These are phyloP conservation scores for Uromyces viciae-fabae DNA, from an alignment of 1,284 basidiomycete genomes.

Conservation along the genomic window DNA sequence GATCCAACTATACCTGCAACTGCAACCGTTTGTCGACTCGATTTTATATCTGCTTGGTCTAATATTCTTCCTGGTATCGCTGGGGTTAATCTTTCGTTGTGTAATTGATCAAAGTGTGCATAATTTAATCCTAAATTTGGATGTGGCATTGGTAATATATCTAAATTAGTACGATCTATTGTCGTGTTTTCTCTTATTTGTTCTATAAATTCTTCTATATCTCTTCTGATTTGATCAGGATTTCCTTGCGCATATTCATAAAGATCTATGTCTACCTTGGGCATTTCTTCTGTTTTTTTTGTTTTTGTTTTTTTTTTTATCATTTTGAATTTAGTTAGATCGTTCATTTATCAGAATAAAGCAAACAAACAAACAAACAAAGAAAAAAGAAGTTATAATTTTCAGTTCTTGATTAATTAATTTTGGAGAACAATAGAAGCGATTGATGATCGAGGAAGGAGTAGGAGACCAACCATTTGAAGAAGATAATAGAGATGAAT, in stretches of 20 bases:
- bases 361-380: no score
- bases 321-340: no score
- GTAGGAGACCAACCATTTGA: conserved; percentile 5
- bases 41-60: conserved; percentile 34
- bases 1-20: conserved; percentile 38
- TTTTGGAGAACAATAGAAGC: neutral
- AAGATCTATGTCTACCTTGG: neutral
- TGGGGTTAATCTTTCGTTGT: conserved; percentile 39
- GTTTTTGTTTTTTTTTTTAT: no score
- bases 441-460: neutral
- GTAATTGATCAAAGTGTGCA: conserved; percentile 42
- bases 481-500: no score
- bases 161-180: conserved; percentile 6
- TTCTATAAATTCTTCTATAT: conserved; percentile 41
- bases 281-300: no score
- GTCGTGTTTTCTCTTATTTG: neutral
- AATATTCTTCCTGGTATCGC: conserved; percentile 39
- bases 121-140: conserved; percentile 42
- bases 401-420: neutral
- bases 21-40: conserved; percentile 37
- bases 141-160: conserved; percentile 38
- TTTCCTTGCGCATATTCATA: conserved; percentile 42
- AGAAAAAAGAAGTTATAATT: no score
- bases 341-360: no score
- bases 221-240: conserved; percentile 38